Evolutionary conservation across 2,329 filamentous ascomycete genomes (phyloP), one percentile per base, ranked within the genome.

Genomic region (Thelonectria rubi): DNA sequence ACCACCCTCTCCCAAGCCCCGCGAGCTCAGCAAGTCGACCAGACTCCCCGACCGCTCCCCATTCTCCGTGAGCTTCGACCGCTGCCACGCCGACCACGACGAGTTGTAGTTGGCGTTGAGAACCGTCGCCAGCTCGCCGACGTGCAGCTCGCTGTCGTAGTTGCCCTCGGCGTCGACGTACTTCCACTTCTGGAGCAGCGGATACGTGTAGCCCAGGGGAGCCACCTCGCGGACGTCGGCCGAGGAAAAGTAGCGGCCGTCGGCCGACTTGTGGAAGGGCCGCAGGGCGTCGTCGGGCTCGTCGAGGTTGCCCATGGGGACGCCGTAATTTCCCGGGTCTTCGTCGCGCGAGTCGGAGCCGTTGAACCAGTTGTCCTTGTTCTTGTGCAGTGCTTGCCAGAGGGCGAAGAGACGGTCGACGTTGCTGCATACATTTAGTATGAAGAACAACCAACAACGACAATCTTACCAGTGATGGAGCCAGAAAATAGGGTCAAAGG

Each of bases 401-500:
- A 50, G 32, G 17, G 54, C 54, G 14, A 56, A 50, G 2, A 56
- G 54, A 21, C 54, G 54, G n/a, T 56, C 54, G 7, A 56, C 21
- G 15, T 56, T 47, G 39, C 54, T 56, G 14, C 10, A 15, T 20
- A 14, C 4, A 20, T n/a, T 8, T n/a, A n/a, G n/a, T n/a, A n/a
- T n/a, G n/a, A n/a, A n/a, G n/a, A n/a, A n/a, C n/a, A n/a, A n/a
- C n/a, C n/a, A n/a, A n/a, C n/a, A n/a, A n/a, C n/a, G n/a, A n/a
- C n/a, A n/a, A n/a, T 10, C 50, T 15, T 49, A 60, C 57, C 51
- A 56, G 30, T 65, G 60, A 40, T 65, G 63, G 8, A 65, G 63
- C 63, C 63, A 65, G 37, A 65, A 65, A 17, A 65, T 59, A 15
- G 63, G 63, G 12, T 65, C 63, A 30, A 58, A 65, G 2, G 60